Conservation (phyloP, 1,284 basidiomycete species). For the Ustilago shanxiensis region DNA sequence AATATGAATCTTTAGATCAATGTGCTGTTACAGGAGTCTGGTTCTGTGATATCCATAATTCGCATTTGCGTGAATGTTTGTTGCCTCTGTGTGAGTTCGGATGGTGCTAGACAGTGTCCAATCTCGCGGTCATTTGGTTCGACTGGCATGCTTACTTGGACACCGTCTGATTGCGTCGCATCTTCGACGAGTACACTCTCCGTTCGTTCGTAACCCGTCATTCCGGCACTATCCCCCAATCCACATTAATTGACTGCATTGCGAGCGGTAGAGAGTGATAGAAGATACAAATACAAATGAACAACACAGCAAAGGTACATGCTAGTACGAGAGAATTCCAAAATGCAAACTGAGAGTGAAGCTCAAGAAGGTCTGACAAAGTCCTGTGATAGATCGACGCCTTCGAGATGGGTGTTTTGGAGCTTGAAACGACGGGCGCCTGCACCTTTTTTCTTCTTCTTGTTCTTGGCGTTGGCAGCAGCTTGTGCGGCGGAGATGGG, state of each 20-base stretch:
- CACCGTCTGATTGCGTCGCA: too few species aligned
- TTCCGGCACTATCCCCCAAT: neutral
- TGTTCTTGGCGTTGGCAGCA: constrained; percentile 43
- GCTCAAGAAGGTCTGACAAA: constrained; percentile 56
- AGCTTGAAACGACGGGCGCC: constrained; percentile 74
- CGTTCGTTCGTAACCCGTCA: too few species aligned
- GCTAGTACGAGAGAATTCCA: neutral
- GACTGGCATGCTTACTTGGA: too few species aligned
- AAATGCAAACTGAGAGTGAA: neutral
- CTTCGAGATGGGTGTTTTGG: constrained; percentile 86
- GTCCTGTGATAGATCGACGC: constrained; percentile 82
- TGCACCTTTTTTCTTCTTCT: constrained; percentile 56
- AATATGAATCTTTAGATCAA: constrained; percentile 28
- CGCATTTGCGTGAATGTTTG: neutral
- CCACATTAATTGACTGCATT: neutral
- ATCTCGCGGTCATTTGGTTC: too few species aligned
- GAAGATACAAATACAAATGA: constrained; percentile 17
- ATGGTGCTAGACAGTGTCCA: too few species aligned
- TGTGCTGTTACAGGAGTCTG: neutral
- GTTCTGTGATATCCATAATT: neutral
- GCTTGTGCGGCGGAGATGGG: constrained; percentile 49
- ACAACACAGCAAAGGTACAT: neutral
- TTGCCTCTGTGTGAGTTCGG: too few species aligned
- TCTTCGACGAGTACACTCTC: too few species aligned
- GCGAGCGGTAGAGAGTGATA: neutral